A percentile compares a stretch with the other conserved stretches of the same genome.
phyloP scores from a whole-genome alignment of 2,329 filamentous ascomycete genomes.

The Lasiodiplodia sp. region DNA sequence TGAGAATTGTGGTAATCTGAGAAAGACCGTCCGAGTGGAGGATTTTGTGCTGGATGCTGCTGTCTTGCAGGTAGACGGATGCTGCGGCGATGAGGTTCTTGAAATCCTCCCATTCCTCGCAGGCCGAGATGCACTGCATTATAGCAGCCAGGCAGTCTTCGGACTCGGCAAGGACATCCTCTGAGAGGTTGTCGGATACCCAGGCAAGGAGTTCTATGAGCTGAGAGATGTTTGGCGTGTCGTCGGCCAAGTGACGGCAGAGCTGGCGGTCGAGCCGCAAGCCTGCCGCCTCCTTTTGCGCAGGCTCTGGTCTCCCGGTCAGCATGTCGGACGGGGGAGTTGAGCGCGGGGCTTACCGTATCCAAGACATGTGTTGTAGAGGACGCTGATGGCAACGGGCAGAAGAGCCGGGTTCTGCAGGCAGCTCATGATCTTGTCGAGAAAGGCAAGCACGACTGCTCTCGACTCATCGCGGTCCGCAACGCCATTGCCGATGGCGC shows the following conservation, averaged over 20 bases:
- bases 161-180: slow-evolving; percentile 19
- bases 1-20: slow-evolving; percentile 40
- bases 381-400: slow-evolving; percentile 46
- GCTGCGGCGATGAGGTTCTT: slow-evolving; percentile 27
- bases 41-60: slow-evolving; percentile 44
- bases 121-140: slow-evolving; percentile 5
- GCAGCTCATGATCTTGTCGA: slow-evolving; percentile 40
- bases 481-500: slow-evolving; percentile 48
- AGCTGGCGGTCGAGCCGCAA: slow-evolving; percentile 42
- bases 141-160: slow-evolving; percentile 24
- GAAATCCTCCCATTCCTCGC: slow-evolving; percentile 30
- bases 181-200: slow-evolving; percentile 45
- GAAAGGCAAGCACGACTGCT: slow-evolving; percentile 37
- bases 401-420: slow-evolving; percentile 37
- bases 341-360: slow-evolving; percentile 39
- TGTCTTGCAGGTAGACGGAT: slow-evolving; percentile 44
- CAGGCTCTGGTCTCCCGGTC: slow-evolving; percentile 39
- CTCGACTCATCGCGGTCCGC: slow-evolving; percentile 47
- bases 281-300: slow-evolving; percentile 43
- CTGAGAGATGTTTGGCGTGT: slow-evolving; percentile 39
- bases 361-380: slow-evolving; percentile 54
- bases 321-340: background rate
- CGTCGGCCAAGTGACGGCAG: slow-evolving; percentile 39
- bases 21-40: slow-evolving; percentile 41
- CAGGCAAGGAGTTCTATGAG: slow-evolving; percentile 45